A percentile compares a stretch with the other conserved stretches of the same genome.
These are phyloP conservation scores for Coniochaeta hoffmannii DNA, from an alignment of 2,329 filamentous ascomycete genomes.

Conservation along the genomic window DNA sequence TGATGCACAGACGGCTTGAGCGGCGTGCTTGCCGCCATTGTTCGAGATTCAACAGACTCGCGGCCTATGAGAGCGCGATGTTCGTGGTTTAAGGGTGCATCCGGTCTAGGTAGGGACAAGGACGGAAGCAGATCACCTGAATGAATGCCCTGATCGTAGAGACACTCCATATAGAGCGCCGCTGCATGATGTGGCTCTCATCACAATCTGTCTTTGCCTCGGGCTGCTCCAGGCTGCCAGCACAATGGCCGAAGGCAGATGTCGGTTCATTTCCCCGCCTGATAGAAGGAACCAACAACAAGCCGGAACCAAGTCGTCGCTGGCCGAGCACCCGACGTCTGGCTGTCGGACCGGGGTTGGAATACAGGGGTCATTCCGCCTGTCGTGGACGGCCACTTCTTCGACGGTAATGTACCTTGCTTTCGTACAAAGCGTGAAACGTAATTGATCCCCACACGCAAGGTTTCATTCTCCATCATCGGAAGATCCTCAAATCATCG, in stretches of 20 bases:
- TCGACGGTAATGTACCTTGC: too few species aligned
- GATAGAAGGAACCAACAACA: background rate
- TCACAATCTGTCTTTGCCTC: too few species aligned
- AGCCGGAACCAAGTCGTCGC: background rate
- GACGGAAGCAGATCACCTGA: too few species aligned
- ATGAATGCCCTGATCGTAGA: background rate
- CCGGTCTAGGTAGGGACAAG: background rate
- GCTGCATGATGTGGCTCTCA: background rate
- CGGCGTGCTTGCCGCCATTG: background rate
- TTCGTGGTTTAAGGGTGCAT: background rate
- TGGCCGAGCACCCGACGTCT: background rate
- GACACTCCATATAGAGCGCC: background rate
- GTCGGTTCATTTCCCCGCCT: background rate
- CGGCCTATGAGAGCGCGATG: background rate
- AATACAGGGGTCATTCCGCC: background rate
- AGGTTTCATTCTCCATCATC: too few species aligned
- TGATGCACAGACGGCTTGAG: background rate
- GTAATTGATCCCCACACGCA: background rate
- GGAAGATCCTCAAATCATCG: too few species aligned
- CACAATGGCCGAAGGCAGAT: background rate
- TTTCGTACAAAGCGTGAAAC: too few species aligned
- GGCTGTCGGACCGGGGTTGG: background rate
- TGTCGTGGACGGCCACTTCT: background rate
- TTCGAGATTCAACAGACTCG: background rate
- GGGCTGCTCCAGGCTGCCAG: too few species aligned